Evolutionary conservation across 139 green algal genomes (phyloP).

Genomic region (Picochlorum sp.): DNA sequence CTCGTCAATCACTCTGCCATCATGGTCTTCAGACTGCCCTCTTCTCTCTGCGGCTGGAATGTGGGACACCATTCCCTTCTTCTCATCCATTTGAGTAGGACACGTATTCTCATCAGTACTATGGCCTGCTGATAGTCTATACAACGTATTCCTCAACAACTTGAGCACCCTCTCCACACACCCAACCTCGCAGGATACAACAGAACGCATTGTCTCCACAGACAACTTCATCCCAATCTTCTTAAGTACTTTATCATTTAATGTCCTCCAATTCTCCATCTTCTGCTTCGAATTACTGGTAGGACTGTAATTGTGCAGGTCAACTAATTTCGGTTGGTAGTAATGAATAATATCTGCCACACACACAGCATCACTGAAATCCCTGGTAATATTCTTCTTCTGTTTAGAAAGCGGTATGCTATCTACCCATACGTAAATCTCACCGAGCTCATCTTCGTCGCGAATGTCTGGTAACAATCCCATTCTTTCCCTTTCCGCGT

Average conservation of each 20-base stretch:
- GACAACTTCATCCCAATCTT: conserved; percentile 61
- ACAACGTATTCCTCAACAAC: conserved; percentile 56
- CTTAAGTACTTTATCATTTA: conserved; percentile 81
- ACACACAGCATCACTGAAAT: conserved; percentile 88
- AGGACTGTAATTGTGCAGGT: conserved; percentile 93
- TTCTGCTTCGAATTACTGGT: conserved; percentile 76
- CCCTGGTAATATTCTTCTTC: conserved; percentile 80
- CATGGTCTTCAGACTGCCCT: conserved; percentile 10
- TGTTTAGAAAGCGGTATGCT: conserved; percentile 79
- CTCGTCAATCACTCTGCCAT: conserved; percentile 57
- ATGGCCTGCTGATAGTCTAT: conserved; percentile 28
- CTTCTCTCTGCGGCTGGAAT: neutral
- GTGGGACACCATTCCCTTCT: neutral
- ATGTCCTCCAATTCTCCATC: conserved; percentile 92
- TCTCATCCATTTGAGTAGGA: neutral
- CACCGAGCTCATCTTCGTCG: conserved; percentile 65
- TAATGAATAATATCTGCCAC: conserved; percentile 77
- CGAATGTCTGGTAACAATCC: conserved; percentile 13
- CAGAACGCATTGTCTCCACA: conserved; percentile 47
- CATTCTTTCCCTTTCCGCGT: conserved; percentile 32
- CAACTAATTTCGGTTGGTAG: conserved; percentile 76
- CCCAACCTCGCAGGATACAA: conserved; percentile 49
- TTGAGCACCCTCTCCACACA: conserved; percentile 78
- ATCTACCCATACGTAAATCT: conserved; percentile 85
- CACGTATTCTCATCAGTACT: neutral